Percentiles rank a stretch among this genome's conserved stretches.
These are phyloP conservation scores for Pelargonium cotyledonis DNA, from an alignment of 441 rosid species.

Conservation along the genomic window DNA sequence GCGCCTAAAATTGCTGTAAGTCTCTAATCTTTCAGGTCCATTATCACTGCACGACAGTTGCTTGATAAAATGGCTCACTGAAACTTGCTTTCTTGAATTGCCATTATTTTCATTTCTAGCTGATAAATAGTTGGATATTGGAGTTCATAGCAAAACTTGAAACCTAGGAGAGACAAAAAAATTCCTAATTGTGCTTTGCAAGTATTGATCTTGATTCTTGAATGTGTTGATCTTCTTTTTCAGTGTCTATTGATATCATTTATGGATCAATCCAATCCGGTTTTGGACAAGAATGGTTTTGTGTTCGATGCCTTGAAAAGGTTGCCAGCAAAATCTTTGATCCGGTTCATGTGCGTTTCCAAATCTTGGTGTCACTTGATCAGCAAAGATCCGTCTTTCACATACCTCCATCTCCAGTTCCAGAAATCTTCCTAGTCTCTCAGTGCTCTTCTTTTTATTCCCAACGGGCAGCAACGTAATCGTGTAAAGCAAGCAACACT, in stretches of 20 bases:
- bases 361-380: conserved; percentile 1
- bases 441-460: conserved; percentile 1
- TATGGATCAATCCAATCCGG: not conserved
- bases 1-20: conserved; percentile 12
- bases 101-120: not conserved
- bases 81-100: not conserved
- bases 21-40: not conserved
- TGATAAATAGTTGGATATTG: not conserved
- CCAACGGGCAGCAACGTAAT: not conserved
- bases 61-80: not conserved
- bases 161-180: not conserved
- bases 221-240: not conserved
- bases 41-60: not conserved
- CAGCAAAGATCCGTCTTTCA: conserved; percentile 5
- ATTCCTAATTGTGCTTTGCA: not conserved
- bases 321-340: not conserved
- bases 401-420: not conserved
- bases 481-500: not conserved
- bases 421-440: not conserved
- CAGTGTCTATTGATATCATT: not conserved
- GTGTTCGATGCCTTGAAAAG: not conserved
- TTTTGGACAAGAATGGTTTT: not conserved
- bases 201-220: not conserved
- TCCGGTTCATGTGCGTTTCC: conserved; percentile 1
- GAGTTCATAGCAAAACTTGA: not conserved